Base-by-base conservation (phyloP, 2,329 filamentous ascomycete species). In the Microdochium nivale region DNA sequence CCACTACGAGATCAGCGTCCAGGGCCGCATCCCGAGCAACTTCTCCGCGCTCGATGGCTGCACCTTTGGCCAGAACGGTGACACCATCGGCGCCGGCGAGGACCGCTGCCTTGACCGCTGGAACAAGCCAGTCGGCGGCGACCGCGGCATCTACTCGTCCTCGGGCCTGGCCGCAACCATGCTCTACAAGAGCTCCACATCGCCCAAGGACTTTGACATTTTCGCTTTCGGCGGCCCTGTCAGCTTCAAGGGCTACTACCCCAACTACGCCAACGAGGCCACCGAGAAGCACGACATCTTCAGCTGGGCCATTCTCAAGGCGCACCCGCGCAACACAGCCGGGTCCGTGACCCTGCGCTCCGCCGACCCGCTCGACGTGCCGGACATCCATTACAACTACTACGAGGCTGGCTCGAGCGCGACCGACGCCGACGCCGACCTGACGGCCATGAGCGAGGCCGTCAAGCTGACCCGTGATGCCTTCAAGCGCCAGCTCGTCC, bases 321-420 rank as follows among this genome's bases (percentile, higher is more conserved):
- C 78, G 1, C 80, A 81, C 61, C 71, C 78, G 0, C 74, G 75
- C 51, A 84, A 88, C 54, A 69, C 61, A 1, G 78, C 76, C 5
- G 86, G 86, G 9, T 77, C 74, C 1, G 84, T 90, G 3, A 75
- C 66, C 3, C 76, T 90, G 4, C 71, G 70, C 16, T 83, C 80
- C 0, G 67, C 76, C 0, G 77, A 88, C 60, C 84, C 86, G 0
- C 77, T 79, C 1, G 84, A 87, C 51, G 69, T 74, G 2, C 86
- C 86, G 0, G 64, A 77, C 5, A 85, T 88, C 56, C 70, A 71
- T 49, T 86, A 83, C 69, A 79, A 81, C 64, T 84, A 76, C 64
- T 84, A 80, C 67, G 72, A 75, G 47, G 69, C 70, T 0, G 77
- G 78, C 21, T 67, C 62, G 21, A 70, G 74, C 23, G 76, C 78